Evolutionary conservation across 306 rosid genomes (phyloP).

Genomic region (Calophaca sinica): DNA sequence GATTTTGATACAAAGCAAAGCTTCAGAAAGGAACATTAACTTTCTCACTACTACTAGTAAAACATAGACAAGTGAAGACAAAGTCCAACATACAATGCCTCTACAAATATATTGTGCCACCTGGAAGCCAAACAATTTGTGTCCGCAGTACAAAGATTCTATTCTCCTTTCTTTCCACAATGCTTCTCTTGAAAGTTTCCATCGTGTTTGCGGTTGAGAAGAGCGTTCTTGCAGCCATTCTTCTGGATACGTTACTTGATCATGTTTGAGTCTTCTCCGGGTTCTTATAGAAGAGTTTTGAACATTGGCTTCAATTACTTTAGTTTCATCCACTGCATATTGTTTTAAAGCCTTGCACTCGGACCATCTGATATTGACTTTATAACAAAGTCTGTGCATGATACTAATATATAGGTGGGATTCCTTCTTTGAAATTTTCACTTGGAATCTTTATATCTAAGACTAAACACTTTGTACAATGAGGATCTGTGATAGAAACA

Average conservation of each 20-base stretch:
- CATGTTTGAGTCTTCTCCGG: slow-evolving; percentile 1
- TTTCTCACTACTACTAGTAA: no score
- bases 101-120: no score
- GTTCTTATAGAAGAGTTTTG: neutral
- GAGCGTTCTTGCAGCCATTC: slow-evolving; percentile 9
- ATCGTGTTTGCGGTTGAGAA: no score
- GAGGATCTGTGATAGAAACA: neutral
- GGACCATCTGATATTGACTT: neutral
- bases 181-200: no score
- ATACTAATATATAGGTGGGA: neutral
- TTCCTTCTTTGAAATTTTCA: slow-evolving; percentile 3
- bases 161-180: no score
- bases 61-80: no score
- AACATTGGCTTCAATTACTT: neutral
- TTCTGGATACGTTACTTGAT: neutral
- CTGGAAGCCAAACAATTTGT: no score
- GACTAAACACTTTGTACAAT: neutral
- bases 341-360: neutral
- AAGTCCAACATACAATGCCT: no score
- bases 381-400: slow-evolving; percentile 25
- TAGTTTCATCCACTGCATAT: neutral
- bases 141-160: no score
- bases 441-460: slow-evolving; percentile 26
- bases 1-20: no score
- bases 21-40: no score